Base-by-base conservation (phyloP, 1,139 yeast species). In the Lodderomyces beijingensis region DNA sequence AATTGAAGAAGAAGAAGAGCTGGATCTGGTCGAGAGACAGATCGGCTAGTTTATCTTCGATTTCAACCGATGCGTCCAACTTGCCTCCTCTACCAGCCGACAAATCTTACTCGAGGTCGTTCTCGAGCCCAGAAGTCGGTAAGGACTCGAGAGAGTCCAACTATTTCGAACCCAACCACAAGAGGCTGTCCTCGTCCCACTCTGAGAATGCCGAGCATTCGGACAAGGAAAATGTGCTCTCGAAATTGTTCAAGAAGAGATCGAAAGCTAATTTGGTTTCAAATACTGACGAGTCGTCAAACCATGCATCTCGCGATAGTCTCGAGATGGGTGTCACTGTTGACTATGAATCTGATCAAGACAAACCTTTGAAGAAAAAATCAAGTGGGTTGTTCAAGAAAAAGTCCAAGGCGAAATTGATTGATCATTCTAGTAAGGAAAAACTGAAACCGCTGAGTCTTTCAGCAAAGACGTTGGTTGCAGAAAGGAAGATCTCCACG, bases 191-290 rank as follows among this genome's bases (percentile, higher is more conserved):
- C 7, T 23, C 25, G n/a, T 23, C 25, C 8, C 25, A 23, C 6
- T n/a, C n/a, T 10, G 31, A 28, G 16, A 14, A n/a, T 14, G 29
- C 12, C 4, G 9, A n/a, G 5, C 22, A 22, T 17, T 24, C 35
- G 3, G 59, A 62, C 3, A 63, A 64, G 42, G 73, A 66, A 38
- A 69, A 64, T 38, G 65, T 67, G 35, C 63, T 70, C 13, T 47
- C 65, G 16, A 67, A 66, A 41, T 55, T 70, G 18, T 70, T 70
- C 56, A 67, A 65, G 47, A 62, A 66, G 50, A 67, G 65, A 41
- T 52, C 61, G 45, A 66, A 64, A 39, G 54, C 60, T 5, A 30
- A 23, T 24, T 16, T 30, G 12, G n/a, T n/a, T n/a, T n/a, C n/a
- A n/a, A n/a, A n/a, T n/a, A 13, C 18, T 4, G 24, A 11, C 35